phyloP scores from a whole-genome alignment of 1,284 basidiomycete genomes.

The Marasmius fiardii region DNA sequence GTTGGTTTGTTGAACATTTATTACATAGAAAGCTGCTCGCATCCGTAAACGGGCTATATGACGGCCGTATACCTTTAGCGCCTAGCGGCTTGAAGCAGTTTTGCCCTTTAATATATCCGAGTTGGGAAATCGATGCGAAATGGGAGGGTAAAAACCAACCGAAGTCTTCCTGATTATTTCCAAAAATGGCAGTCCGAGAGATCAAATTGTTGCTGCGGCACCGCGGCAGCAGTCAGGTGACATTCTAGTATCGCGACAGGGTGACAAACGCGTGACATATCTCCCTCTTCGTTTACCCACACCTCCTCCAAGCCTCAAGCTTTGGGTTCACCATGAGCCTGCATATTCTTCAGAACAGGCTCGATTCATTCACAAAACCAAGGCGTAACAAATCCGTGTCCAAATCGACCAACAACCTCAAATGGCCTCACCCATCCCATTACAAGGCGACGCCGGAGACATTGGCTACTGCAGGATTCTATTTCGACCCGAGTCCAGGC shows the following conservation, averaged over 20 bases:
- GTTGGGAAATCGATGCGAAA: too few relatives aligned
- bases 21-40: too few relatives aligned
- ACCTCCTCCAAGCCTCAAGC: not conserved
- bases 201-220: too few relatives aligned
- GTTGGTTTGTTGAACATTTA: too few relatives aligned
- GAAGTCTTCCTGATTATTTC: too few relatives aligned
- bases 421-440: slow-evolving; percentile 64
- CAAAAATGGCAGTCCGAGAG: too few relatives aligned
- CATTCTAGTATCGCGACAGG: slow-evolving; percentile 13
- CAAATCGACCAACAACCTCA: slow-evolving; percentile 41
- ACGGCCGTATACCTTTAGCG: too few relatives aligned
- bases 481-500: slow-evolving; percentile 60
- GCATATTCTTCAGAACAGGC: slow-evolving; percentile 42
- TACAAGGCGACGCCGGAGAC: slow-evolving; percentile 65
- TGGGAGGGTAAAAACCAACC: too few relatives aligned
- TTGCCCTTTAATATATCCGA: too few relatives aligned
- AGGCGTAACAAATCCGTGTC: slow-evolving; percentile 43
- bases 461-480: slow-evolving; percentile 83
- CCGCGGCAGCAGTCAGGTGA: too few relatives aligned
- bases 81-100: too few relatives aligned
- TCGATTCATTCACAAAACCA: slow-evolving; percentile 58
- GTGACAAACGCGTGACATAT: slow-evolving; percentile 24
- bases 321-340: slow-evolving; percentile 44
- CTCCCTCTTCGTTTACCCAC: slow-evolving; percentile 15
- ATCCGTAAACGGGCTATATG: too few relatives aligned